Percentiles rank a stretch among this genome's conserved stretches.
Evolutionary conservation across 2,329 filamentous ascomycete species (phyloP).

Genomic region (Ceratocystis variospora): DNA sequence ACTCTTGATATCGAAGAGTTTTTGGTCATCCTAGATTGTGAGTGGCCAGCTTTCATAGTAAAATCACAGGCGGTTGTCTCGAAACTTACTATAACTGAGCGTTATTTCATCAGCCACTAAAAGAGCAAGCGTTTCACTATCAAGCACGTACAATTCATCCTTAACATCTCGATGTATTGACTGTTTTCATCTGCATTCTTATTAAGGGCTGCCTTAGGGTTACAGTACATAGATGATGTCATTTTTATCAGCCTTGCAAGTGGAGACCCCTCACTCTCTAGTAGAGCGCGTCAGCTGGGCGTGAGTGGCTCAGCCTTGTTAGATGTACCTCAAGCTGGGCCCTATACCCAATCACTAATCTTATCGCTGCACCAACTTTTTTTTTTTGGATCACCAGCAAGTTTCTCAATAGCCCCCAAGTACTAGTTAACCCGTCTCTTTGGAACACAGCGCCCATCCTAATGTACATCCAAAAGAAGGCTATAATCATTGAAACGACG

Average conservation of each 20-base stretch:
- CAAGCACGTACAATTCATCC: too few species aligned
- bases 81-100: too few species aligned
- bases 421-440: neutral
- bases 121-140: too few species aligned
- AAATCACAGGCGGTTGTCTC: too few species aligned
- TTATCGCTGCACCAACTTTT: constrained; percentile 1
- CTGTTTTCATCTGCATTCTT: neutral
- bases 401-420: neutral
- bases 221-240: neutral
- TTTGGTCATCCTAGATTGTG: too few species aligned
- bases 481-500: neutral
- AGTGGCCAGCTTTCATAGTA: too few species aligned
- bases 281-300: neutral
- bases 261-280: neutral
- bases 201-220: neutral
- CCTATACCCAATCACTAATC: neutral
- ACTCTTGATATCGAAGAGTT: too few species aligned
- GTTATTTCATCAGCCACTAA: too few species aligned
- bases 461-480: neutral
- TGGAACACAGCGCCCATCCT: neutral
- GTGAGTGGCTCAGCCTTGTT: neutral
- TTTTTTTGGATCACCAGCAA: neutral
- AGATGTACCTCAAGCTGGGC: neutral
- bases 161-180: neutral
- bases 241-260: neutral